phyloP scores from a whole-genome alignment of 148 eudicot genomes.

The Diospyros kaki region DNA sequence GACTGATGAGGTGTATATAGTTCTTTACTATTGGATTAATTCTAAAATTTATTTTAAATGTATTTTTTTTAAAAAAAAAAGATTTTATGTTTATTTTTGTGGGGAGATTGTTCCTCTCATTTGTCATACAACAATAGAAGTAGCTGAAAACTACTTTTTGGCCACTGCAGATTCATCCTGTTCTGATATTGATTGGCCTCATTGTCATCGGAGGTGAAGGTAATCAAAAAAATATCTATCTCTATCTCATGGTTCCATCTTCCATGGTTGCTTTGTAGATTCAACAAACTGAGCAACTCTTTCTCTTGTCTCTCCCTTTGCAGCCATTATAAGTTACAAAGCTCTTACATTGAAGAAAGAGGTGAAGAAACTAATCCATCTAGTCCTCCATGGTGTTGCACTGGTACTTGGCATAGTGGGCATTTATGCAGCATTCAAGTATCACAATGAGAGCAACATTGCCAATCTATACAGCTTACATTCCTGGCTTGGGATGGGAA shows the following conservation, averaged over 20 bases:
- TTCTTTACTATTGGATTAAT: too few species aligned
- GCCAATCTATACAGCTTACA: conserved; percentile 87
- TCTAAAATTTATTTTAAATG: too few species aligned
- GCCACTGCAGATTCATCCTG: conserved; percentile 65
- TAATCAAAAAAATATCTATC: conserved; percentile 14
- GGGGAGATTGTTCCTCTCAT: too few species aligned
- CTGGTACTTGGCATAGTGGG: conserved; percentile 77
- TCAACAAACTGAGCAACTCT: too few species aligned
- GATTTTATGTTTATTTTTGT: too few species aligned
- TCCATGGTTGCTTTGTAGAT: not conserved
- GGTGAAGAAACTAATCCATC: conserved; percentile 73
- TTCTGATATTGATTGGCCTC: conserved; percentile 80
- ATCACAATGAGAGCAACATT: conserved; percentile 71
- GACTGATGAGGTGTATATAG: too few species aligned
- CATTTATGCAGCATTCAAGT: conserved; percentile 70
- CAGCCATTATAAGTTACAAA: conserved; percentile 91
- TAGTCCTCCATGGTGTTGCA: conserved; percentile 74
- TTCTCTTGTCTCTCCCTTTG: conserved; percentile 5
- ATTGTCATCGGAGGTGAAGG: conserved; percentile 90
- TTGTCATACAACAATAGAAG: too few species aligned
- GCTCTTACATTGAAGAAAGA: conserved; percentile 64
- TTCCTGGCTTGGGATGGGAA: conserved; percentile 86
- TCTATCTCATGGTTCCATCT: too few species aligned
- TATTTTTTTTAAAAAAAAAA: too few species aligned
- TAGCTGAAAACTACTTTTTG: too few species aligned